Evolutionary conservation across 2,329 filamentous ascomycete genomes (phyloP), one percentile per base, ranked within the genome.

Genomic region (Fusarium sp.): DNA sequence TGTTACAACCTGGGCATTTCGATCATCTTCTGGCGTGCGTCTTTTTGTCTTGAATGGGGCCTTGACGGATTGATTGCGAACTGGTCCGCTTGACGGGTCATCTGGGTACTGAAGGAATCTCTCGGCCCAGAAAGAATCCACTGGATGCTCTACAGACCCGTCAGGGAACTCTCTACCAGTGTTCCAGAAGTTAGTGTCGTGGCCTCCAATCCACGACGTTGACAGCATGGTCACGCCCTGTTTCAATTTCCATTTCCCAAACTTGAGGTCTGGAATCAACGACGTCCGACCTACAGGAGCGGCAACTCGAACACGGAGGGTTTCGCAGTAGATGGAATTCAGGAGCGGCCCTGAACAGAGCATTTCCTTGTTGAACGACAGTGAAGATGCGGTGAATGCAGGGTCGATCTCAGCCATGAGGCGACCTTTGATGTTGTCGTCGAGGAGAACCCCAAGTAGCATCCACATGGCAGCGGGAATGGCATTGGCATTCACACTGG

Each of bases 291-390:
- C 72, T 10, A 81, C 62, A 3, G 77, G 67, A 1, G 72, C 72
- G 1, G 72, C 74, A 14, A 75, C 67, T 9, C 73, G 73, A 1
- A 84, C 60, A 1, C 83, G 80, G 0, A 84, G 73, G 0, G 79
- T 78, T 52, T 85, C 83, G 9, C 77, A 78, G 35, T 81, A 84
- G 2, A 84, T 78, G 0, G 83, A 81, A 48, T 81, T 82, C 6
- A 84, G 69, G 0, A 84, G 65, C 1, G 80, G 77, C 0, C 71
- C 72, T 0, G 75, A 64, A 0, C 74, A 72, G 0, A 83, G 75
- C 1, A 41, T 69, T 1, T 78, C 69, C 1, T 73, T 73, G 33
- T 73, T 72, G 13, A 76, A 75, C 0, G 62, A 75, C 2, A 76
- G 24, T 5, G 73, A 67, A 1, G 31, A 52, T 0, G 63, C 14